These are phyloP conservation scores for Neurospora africana DNA, from an alignment of 495 filamentous ascomycete species.

Conservation along the genomic window DNA sequence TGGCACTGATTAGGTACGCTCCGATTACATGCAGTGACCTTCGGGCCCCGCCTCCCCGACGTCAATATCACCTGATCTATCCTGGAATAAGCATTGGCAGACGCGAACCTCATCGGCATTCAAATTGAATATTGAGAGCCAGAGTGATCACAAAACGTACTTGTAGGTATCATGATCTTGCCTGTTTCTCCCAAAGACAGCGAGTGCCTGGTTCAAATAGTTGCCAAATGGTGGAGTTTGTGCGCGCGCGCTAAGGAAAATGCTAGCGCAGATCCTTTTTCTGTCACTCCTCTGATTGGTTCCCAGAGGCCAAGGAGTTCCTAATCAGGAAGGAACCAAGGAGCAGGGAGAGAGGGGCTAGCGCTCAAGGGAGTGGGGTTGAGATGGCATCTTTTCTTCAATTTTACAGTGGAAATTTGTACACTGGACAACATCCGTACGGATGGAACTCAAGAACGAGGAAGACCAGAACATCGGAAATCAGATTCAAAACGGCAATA, in stretches of 20 bases:
- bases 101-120: neutral
- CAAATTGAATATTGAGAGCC: neutral
- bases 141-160: neutral
- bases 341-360: neutral
- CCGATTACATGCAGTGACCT: neutral
- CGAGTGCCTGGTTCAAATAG: neutral
- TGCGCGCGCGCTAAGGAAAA: neutral
- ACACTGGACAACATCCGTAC: neutral
- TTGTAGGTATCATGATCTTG: neutral
- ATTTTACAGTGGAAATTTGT: neutral
- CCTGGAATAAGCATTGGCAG: neutral
- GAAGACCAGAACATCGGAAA: too few relatives aligned
- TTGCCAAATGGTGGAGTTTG: neutral
- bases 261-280: neutral
- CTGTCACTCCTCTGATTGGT: conserved; percentile 6
- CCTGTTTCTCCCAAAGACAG: neutral
- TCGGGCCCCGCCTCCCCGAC: neutral
- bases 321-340: conserved; percentile 17
- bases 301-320: conserved; percentile 7
- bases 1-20: neutral
- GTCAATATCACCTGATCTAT: neutral
- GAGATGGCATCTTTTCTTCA: neutral
- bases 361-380: neutral
- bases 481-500: neutral
- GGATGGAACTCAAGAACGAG: neutral